phyloP scores from a whole-genome alignment of 495 filamentous ascomycete species.

The Chaetomium fimeti region DNA sequence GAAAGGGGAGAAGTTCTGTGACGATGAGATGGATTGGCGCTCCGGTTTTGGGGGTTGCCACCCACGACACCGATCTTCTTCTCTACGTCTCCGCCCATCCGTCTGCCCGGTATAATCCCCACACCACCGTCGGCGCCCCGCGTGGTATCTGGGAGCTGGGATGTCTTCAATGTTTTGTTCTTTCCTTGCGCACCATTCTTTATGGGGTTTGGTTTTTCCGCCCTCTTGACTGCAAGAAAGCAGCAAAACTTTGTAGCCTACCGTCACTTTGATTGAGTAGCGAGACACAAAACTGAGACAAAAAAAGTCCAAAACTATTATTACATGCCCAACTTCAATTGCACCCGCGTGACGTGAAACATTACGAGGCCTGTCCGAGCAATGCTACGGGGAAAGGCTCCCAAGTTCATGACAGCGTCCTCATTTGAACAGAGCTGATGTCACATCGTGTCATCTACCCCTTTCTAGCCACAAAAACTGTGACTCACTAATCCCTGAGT shows the following conservation, averaged over 20 bases:
- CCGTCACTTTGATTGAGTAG: not conserved
- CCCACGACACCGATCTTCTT: not conserved
- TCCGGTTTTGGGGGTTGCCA: not conserved
- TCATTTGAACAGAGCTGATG: not conserved
- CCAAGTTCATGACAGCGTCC: too few relatives aligned
- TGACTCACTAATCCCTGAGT: constrained; percentile 5
- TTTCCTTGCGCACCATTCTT: not conserved
- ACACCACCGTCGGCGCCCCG: not conserved
- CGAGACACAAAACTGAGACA: not conserved
- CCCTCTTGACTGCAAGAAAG: not conserved
- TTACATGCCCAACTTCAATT: not conserved
- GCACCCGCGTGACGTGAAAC: not conserved
- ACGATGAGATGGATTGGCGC: not conserved
- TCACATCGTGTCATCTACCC: not conserved
- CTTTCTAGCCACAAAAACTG: not conserved
- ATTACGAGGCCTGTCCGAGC: not conserved
- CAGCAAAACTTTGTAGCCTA: constrained; percentile 5
- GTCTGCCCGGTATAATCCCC: constrained; percentile 15
- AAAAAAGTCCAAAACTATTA: constrained; percentile 13
- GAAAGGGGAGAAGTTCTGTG: not conserved
- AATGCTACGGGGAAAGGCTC: not conserved
- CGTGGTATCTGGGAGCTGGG: constrained; percentile 1
- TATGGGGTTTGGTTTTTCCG: constrained; percentile 3
- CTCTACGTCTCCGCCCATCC: constrained; percentile 13
- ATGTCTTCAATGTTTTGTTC: not conserved